A percentile compares a stretch with the other conserved stretches of the same genome.
These are phyloP conservation scores for Neonothopanus nambi DNA, from an alignment of 1,284 basidiomycete genomes.

Conservation along the genomic window DNA sequence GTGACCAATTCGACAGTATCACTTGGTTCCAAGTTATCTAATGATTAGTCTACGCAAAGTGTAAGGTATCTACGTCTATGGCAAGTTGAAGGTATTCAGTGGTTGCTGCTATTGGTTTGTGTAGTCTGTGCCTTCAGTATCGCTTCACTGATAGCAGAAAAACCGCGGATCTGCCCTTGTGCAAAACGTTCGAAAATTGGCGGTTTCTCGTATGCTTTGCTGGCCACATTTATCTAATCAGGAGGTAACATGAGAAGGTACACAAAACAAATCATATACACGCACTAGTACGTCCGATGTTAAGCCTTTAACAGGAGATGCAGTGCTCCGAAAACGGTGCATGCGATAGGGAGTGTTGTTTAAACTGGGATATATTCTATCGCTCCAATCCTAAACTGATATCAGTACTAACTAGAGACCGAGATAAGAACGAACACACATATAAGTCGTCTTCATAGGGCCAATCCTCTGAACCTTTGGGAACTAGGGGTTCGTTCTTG, in stretches of 20 bases:
- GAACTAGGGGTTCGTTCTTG: conserved; percentile 45
- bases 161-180: conserved; percentile 25
- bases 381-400: conserved; percentile 50
- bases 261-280: neutral
- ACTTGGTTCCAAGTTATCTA: too few species aligned
- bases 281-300: conserved; percentile 78
- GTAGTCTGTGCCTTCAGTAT: neutral
- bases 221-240: neutral
- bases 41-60: too few species aligned
- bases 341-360: conserved; percentile 58
- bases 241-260: neutral
- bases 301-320: conserved; percentile 80
- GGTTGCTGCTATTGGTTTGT: too few species aligned
- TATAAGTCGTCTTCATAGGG: conserved; percentile 69
- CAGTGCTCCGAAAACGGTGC: conserved; percentile 75
- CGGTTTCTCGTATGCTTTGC: neutral
- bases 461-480: conserved; percentile 72
- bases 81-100: too few species aligned
- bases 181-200: conserved; percentile 30
- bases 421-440: conserved; percentile 34
- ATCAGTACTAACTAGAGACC: neutral
- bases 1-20: too few species aligned
- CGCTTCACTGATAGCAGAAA: conserved; percentile 14
- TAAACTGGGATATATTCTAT: conserved; percentile 48
- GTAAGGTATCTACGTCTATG: too few species aligned